phyloP scores from a whole-genome alignment of 2,329 filamentous ascomycete species.

The Verticillium zaregamsianum region DNA sequence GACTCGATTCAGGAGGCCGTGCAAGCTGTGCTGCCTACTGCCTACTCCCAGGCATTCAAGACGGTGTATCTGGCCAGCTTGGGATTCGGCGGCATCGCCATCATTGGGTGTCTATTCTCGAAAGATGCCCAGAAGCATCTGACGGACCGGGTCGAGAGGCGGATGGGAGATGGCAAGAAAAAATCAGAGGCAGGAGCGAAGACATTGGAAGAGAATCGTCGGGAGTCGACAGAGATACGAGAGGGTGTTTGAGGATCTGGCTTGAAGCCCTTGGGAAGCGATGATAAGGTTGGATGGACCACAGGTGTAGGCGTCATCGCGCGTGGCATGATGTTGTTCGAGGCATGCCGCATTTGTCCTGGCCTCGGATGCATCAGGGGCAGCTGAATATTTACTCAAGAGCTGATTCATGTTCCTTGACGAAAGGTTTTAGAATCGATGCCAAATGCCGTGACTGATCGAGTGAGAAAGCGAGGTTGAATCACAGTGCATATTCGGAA shows the following conservation, averaged over 20 bases:
- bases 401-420: too few species aligned
- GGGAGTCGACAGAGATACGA: background rate
- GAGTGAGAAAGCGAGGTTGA: too few species aligned
- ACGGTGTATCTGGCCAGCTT: conserved; percentile 35
- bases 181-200: background rate
- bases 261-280: too few species aligned
- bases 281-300: too few species aligned
- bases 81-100: conserved; percentile 31
- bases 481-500: too few species aligned
- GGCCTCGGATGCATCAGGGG: too few species aligned
- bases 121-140: conserved; percentile 28
- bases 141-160: conserved; percentile 24
- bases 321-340: background rate
- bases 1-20: conserved; percentile 21
- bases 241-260: background rate
- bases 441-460: too few species aligned
- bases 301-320: too few species aligned
- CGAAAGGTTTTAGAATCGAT: too few species aligned
- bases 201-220: background rate
- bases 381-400: too few species aligned
- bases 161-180: conserved; percentile 20
- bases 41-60: conserved; percentile 29
- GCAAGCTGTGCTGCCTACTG: conserved; percentile 24
- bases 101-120: conserved; percentile 28
- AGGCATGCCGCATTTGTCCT: too few species aligned